phyloP scores from a whole-genome alignment of 202 grass and related monocot species.

The Dendrocalamus latiflorus region DNA sequence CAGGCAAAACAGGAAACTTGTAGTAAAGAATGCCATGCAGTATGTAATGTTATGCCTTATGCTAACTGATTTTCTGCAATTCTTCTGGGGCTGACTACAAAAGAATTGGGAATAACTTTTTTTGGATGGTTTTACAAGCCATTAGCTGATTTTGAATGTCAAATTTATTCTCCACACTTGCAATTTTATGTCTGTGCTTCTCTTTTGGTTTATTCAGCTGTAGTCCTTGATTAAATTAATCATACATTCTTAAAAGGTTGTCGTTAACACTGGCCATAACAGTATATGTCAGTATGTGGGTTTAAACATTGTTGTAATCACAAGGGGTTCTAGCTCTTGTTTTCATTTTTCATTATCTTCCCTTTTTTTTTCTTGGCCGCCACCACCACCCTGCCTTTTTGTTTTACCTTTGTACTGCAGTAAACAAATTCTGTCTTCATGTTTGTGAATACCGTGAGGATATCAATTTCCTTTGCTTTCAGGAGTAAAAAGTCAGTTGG shows the following conservation, averaged over 20 bases:
- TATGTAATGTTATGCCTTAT: constrained; percentile 34
- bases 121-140: background rate
- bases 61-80: constrained; percentile 3
- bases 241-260: background rate
- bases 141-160: background rate
- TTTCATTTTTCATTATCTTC: background rate
- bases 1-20: constrained; percentile 47
- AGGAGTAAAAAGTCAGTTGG: constrained; percentile 49
- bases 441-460: background rate
- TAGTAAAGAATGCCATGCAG: constrained; percentile 30
- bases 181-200: background rate
- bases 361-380: background rate
- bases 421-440: background rate
- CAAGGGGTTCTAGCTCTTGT: background rate
- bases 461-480: constrained; percentile 26
- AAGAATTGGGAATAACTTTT: constrained; percentile 8
- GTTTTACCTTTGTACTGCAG: background rate
- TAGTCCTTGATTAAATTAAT: background rate
- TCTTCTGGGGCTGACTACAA: background rate
- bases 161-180: background rate
- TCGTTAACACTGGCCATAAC: background rate
- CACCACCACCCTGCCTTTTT: background rate
- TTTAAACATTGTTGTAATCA: background rate
- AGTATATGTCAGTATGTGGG: background rate
- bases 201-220: background rate